These are phyloP conservation scores for Leccinum rimulosum DNA, from an alignment of 768 basidiomycete species.

Conservation along the genomic window DNA sequence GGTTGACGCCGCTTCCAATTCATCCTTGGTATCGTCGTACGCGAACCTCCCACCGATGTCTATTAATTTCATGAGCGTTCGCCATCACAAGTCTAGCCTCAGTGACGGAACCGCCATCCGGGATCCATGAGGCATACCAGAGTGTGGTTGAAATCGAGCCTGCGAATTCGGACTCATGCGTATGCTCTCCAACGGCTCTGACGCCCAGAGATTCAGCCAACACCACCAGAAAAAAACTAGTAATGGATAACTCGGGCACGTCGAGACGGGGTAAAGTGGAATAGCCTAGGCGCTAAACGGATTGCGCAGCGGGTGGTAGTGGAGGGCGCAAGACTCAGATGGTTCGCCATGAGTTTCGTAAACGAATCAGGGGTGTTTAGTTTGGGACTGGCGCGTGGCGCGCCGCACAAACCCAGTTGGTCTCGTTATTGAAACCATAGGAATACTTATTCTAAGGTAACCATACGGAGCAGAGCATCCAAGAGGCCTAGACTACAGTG, in stretches of 20 bases:
- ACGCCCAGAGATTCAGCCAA: neutral
- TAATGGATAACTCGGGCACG: neutral
- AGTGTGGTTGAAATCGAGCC: neutral
- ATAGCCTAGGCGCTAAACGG: neutral
- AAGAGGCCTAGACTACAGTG: too few relatives aligned
- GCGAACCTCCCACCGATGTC: slow-evolving; percentile 1
- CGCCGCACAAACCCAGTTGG: neutral
- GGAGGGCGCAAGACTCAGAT: neutral
- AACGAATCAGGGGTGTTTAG: neutral
- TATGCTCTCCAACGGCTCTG: neutral
- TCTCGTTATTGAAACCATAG: too few relatives aligned
- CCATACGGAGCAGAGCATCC: too few relatives aligned
- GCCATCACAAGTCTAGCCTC: neutral
- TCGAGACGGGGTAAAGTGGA: neutral
- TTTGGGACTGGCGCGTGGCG: neutral
- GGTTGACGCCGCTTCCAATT: neutral
- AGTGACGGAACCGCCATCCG: neutral
- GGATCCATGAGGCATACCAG: slow-evolving; percentile 11
- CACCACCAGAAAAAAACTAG: neutral
- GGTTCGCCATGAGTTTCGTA: neutral
- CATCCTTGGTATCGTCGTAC: slow-evolving; percentile 14
- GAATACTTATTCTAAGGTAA: too few relatives aligned
- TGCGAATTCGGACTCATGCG: slow-evolving; percentile 12
- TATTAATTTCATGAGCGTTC: slow-evolving; percentile 12
- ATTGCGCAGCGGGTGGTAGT: neutral